These are phyloP conservation scores for Amanita rubescens DNA, from an alignment of 768 basidiomycete species.

Conservation along the genomic window DNA sequence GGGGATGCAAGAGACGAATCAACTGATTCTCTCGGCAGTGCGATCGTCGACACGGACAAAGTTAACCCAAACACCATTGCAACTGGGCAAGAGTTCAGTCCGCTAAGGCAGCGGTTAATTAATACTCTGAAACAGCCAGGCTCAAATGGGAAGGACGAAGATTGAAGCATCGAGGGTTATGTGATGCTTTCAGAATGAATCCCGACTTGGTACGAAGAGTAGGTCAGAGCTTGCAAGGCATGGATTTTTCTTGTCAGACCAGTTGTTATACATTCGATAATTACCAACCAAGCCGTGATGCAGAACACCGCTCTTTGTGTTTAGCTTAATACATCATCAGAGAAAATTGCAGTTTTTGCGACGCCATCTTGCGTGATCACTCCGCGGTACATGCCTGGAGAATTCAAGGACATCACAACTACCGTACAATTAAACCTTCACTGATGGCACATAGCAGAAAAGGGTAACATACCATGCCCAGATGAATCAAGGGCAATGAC, in stretches of 20 bases:
- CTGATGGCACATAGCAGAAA: neutral
- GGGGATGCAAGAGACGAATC: neutral
- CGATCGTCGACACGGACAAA: neutral
- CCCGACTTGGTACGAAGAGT: neutral
- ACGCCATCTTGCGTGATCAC: slow-evolving; percentile 62
- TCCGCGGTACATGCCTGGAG: slow-evolving; percentile 78
- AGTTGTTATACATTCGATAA: too few relatives aligned
- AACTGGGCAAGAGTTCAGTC: slow-evolving; percentile 8
- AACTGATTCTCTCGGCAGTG: neutral
- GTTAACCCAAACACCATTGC: neutral
- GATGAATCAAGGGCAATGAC: slow-evolving; percentile 63
- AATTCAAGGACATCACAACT: slow-evolving; percentile 75
- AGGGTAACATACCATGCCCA: slow-evolving; percentile 50
- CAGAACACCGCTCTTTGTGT: neutral
- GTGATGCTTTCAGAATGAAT: neutral
- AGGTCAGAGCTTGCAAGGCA: neutral
- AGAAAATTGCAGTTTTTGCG: slow-evolving; percentile 70
- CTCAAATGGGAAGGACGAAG: neutral
- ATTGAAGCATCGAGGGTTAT: neutral
- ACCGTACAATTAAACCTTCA: neutral
- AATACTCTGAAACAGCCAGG: slow-evolving; percentile 17
- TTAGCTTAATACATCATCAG: slow-evolving; percentile 45
- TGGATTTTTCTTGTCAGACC: too few relatives aligned
- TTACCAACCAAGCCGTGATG: too few relatives aligned
- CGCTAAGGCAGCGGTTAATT: slow-evolving; percentile 22